phyloP scores from a whole-genome alignment of 2,329 filamentous ascomycete genomes.

The Verruconis gallopava region DNA sequence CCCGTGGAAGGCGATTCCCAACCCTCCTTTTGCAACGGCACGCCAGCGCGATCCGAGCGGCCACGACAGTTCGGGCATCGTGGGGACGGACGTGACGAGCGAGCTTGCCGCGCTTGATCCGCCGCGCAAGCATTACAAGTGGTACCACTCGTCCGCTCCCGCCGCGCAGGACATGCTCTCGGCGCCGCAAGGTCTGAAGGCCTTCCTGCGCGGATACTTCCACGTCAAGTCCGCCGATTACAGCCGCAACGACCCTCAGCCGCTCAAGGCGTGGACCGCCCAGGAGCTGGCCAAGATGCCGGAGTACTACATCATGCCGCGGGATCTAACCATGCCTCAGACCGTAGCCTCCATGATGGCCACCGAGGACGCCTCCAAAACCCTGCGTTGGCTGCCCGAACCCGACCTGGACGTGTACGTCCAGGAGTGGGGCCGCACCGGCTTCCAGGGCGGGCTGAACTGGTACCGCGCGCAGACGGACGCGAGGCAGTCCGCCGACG shows the following conservation, averaged over 20 bases:
- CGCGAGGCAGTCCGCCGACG: slow-evolving; percentile 35
- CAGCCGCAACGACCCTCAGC: slow-evolving; percentile 39
- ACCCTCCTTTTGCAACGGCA: slow-evolving; percentile 36
- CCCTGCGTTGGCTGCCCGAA: slow-evolving; percentile 43
- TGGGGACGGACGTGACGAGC: slow-evolving; percentile 37
- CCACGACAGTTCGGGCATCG: slow-evolving; percentile 11
- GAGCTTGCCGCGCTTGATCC: slow-evolving; percentile 41
- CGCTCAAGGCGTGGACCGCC: slow-evolving; percentile 44
- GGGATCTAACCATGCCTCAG: slow-evolving; percentile 44
- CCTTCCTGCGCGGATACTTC: slow-evolving; percentile 53
- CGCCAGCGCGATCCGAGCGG: slow-evolving; percentile 16
- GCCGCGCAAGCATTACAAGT: slow-evolving; percentile 58
- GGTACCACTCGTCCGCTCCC: slow-evolving; percentile 43
- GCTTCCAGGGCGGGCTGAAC: slow-evolving; percentile 53
- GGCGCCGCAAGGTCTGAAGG: slow-evolving; percentile 39
- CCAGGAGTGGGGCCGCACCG: slow-evolving; percentile 46
- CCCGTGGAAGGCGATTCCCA: slow-evolving; percentile 43
- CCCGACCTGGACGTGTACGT: slow-evolving; percentile 47
- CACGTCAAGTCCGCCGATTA: slow-evolving; percentile 54
- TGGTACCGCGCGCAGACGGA: slow-evolving; percentile 52
- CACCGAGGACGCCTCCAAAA: slow-evolving; percentile 34
- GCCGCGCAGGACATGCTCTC: slow-evolving; percentile 37
- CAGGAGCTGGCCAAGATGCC: slow-evolving; percentile 47
- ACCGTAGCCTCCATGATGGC: slow-evolving; percentile 43
- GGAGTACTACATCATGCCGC: slow-evolving; percentile 55